A percentile compares a stretch with the other conserved stretches of the same genome.
Evolutionary conservation across 2,329 filamentous ascomycete species (phyloP).

Genomic region (Clonostachys rosea): DNA sequence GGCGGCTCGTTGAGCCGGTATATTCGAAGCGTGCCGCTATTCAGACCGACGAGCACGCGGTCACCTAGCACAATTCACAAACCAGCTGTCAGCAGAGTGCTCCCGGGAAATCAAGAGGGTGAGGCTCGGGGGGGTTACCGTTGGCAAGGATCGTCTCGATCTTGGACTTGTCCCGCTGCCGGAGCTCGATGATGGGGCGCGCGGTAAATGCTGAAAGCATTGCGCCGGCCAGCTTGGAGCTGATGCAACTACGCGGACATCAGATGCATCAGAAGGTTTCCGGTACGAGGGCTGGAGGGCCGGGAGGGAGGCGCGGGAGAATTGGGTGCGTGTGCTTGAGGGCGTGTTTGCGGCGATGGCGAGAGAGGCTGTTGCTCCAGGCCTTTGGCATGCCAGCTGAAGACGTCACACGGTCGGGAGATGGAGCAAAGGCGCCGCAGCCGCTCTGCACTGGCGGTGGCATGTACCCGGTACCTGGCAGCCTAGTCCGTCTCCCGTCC

Average conservation of each 20-base stretch:
- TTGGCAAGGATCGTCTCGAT: constrained; percentile 95
- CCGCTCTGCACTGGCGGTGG: no score
- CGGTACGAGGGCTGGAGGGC: not conserved
- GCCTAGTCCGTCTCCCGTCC: no score
- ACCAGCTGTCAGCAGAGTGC: not conserved
- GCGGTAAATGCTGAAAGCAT: constrained; percentile 99
- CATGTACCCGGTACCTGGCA: no score
- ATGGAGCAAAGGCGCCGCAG: no score
- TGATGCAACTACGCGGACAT: constrained; percentile 17
- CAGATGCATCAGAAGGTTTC: constrained; percentile 19
- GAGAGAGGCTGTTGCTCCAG: no score
- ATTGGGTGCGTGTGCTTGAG: no score
- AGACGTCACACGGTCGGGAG: no score
- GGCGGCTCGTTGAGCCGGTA: constrained; percentile 79
- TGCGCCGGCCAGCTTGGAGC: constrained; percentile 38
- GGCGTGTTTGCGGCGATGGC: no score
- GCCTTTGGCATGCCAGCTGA: no score
- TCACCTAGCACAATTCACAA: constrained; percentile 54
- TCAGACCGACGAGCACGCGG: constrained; percentile 85
- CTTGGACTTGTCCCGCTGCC: constrained; percentile 89
- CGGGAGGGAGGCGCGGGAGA: no score
- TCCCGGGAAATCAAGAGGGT: not conserved
- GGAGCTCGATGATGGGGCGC: constrained; percentile 94
- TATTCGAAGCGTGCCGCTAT: constrained; percentile 81
- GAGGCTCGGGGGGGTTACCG: constrained; percentile 43